These are phyloP conservation scores for Blastobotrys elegans DNA, from an alignment of 1,139 yeast genomes.

Conservation along the genomic window DNA sequence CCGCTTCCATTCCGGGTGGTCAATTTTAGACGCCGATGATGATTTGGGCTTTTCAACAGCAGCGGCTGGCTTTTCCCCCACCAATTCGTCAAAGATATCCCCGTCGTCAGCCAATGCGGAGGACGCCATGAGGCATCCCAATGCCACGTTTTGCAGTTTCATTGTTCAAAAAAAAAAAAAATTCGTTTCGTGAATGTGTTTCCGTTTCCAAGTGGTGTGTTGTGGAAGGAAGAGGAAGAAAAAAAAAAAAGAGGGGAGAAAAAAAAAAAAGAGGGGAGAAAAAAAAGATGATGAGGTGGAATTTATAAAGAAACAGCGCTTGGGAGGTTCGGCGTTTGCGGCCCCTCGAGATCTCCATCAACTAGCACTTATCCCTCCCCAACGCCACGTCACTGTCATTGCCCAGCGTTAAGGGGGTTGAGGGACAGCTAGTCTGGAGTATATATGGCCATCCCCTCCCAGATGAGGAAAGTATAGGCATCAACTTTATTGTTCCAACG, in stretches of 20 bases:
- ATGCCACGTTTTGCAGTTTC: conserved; percentile 15
- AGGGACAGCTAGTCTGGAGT: too few relatives aligned
- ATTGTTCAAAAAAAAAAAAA: conserved; percentile 2
- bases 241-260: not conserved
- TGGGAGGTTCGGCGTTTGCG: too few relatives aligned
- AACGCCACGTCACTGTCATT: too few relatives aligned
- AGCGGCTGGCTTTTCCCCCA: conserved; percentile 2
- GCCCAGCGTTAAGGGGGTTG: too few relatives aligned
- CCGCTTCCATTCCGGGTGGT: conserved; percentile 27
- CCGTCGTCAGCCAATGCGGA: conserved; percentile 14
- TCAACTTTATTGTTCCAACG: too few relatives aligned
- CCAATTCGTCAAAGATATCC: conserved; percentile 15
- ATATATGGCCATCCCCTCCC: too few relatives aligned
- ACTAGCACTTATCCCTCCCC: too few relatives aligned
- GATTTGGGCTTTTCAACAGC: not conserved
- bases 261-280: not conserved
- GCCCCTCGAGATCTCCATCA: too few relatives aligned
- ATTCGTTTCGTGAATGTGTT: too few relatives aligned
- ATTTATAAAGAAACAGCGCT: conserved; percentile 3
- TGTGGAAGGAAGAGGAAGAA: not conserved
- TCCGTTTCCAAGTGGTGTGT: too few relatives aligned
- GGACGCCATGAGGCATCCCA: conserved; percentile 15
- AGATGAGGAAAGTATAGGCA: too few relatives aligned
- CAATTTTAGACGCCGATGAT: conserved; percentile 17
- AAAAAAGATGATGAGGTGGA: conserved; percentile 9